Evolutionary conservation across 1,139 yeast genomes (phyloP).

Genomic region (Zygosaccharomyces pseudobailii): DNA sequence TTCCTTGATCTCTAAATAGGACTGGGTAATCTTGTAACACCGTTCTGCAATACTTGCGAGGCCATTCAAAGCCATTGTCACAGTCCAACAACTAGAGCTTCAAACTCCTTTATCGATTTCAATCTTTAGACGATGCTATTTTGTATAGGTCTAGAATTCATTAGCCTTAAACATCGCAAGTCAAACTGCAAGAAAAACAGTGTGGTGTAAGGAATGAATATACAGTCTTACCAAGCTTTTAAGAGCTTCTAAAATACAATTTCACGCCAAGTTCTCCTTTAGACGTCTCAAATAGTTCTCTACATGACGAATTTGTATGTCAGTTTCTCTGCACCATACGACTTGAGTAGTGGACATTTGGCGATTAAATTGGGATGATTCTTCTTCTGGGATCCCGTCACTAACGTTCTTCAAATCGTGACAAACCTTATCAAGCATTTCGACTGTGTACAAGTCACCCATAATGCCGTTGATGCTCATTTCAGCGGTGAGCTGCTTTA

Average conservation of each 20-base stretch:
- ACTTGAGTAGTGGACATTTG: constrained; percentile 9
- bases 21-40: constrained; percentile 27
- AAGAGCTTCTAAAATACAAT: neutral
- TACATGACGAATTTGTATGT: constrained; percentile 14
- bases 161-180: neutral
- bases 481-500: constrained; percentile 24
- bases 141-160: neutral
- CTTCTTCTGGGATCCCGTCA: constrained; percentile 23
- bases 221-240: neutral
- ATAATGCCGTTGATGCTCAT: constrained; percentile 32
- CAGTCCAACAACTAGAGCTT: neutral
- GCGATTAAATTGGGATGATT: constrained; percentile 4
- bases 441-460: constrained; percentile 31
- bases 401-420: constrained; percentile 19
- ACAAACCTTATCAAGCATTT: constrained; percentile 21
- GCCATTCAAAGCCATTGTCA: constrained; percentile 9
- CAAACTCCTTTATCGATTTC: no score
- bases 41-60: constrained; percentile 23
- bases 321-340: constrained; percentile 24
- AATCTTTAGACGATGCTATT: no score
- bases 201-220: constrained; percentile 2
- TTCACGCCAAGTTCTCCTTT: constrained; percentile 16
- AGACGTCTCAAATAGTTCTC: constrained; percentile 18
- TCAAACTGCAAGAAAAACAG: neutral
- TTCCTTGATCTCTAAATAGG: constrained; percentile 21